A percentile compares a stretch with the other conserved stretches of the same genome.
phyloP scores from a whole-genome alignment of 352 stramenopile species.

The Aphanomyces euteiches region DNA sequence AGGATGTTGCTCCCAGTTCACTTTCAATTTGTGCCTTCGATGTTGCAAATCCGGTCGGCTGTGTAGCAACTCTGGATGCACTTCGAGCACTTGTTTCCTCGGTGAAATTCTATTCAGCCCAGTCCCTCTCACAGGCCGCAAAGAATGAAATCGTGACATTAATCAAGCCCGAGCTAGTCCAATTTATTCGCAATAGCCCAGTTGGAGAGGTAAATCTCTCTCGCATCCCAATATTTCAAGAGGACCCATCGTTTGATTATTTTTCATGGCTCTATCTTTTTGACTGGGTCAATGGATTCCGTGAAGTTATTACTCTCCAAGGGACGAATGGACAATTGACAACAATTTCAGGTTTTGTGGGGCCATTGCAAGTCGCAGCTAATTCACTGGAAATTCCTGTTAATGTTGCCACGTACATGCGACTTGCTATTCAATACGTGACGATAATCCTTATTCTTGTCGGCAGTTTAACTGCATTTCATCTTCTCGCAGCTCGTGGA shows the following conservation, averaged over 20 bases:
- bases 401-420: neutral
- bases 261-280: slow-evolving; percentile 10
- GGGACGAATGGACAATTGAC: neutral
- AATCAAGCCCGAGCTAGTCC: too few species aligned
- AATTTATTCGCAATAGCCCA: too few species aligned
- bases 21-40: neutral
- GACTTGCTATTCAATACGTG: neutral
- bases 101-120: too few species aligned
- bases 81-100: neutral
- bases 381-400: neutral
- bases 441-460: slow-evolving; percentile 9
- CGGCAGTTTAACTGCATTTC: neutral
- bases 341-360: neutral
- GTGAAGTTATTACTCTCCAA: slow-evolving; percentile 17
- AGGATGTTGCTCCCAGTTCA: neutral
- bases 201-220: neutral
- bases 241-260: neutral
- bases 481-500: neutral
- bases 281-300: slow-evolving; percentile 15
- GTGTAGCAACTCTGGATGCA: neutral
- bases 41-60: neutral
- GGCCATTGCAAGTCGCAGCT: neutral
- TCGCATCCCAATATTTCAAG: neutral
- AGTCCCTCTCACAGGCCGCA: too few species aligned
- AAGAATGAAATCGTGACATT: too few species aligned